Evolutionary conservation across 495 filamentous ascomycete genomes (phyloP).

Genomic region (Penicillium soppii): DNA sequence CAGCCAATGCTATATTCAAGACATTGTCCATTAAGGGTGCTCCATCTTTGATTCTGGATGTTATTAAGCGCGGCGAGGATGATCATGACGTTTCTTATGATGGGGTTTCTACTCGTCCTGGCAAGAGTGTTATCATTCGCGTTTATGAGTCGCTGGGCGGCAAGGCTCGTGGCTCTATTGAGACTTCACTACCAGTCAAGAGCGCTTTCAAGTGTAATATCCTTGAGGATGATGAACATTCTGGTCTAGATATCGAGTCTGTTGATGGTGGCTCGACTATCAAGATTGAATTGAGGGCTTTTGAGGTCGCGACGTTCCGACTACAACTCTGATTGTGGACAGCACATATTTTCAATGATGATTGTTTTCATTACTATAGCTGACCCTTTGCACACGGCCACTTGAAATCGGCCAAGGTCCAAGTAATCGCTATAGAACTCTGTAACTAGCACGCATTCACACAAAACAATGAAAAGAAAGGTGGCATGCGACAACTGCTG

Average conservation of each 20-base stretch:
- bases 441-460: not conserved
- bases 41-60: constrained; percentile 71
- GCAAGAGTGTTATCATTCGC: constrained; percentile 75
- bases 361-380: not conserved
- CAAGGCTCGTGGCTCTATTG: constrained; percentile 63
- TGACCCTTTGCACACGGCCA: not conserved
- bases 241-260: constrained; percentile 42
- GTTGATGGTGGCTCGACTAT: constrained; percentile 48
- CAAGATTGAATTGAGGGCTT: constrained; percentile 70
- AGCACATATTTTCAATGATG: not conserved
- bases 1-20: constrained; percentile 33
- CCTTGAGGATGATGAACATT: constrained; percentile 59
- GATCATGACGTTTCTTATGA: constrained; percentile 81
- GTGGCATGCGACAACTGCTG: constrained; percentile 1
- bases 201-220: constrained; percentile 77
- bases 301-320: constrained; percentile 86
- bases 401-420: not conserved
- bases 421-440: no score
- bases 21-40: constrained; percentile 57
- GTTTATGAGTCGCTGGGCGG: constrained; percentile 94
- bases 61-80: constrained; percentile 90
- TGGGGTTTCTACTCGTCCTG: constrained; percentile 65
- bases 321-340: constrained; percentile 57
- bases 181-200: constrained; percentile 65
- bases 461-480: not conserved